phyloP scores from a whole-genome alignment of 495 filamentous ascomycete genomes.

The Ramalina intermedia region DNA sequence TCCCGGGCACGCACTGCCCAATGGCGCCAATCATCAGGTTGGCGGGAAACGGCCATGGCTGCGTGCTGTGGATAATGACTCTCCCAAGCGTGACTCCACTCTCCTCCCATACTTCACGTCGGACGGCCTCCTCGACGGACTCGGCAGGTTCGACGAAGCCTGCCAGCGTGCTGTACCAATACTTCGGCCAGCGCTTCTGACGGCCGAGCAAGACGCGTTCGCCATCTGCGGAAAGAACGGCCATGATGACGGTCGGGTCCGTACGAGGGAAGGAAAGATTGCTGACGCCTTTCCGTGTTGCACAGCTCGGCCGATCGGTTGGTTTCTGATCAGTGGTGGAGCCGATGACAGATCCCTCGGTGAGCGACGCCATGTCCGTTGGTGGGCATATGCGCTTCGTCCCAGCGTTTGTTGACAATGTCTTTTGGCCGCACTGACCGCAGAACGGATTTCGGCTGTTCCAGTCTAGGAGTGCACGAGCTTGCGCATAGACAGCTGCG shows the following conservation, averaged over 20 bases:
- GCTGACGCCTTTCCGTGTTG: conserved; percentile 55
- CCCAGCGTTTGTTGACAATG: conserved; percentile 74
- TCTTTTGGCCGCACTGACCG: conserved; percentile 69
- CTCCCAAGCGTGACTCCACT: conserved; percentile 70
- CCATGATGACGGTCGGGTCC: conserved; percentile 82
- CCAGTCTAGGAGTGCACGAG: conserved; percentile 85
- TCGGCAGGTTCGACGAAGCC: conserved; percentile 94
- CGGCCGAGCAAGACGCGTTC: conserved; percentile 72
- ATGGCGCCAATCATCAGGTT: conserved; percentile 92
- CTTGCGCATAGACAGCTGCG: conserved; percentile 88
- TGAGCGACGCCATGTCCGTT: conserved; percentile 41
- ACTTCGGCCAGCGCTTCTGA: conserved; percentile 63
- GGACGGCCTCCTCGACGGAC: conserved; percentile 85
- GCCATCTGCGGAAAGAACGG: conserved; percentile 62
- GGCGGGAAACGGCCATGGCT: conserved; percentile 82
- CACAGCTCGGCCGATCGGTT: conserved; percentile 49
- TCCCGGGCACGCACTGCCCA: conserved; percentile 64
- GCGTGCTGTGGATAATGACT: conserved; percentile 82
- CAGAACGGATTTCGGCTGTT: conserved; percentile 89
- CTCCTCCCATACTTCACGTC: conserved; percentile 94
- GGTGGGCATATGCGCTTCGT: conserved; percentile 85
- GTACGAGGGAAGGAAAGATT: conserved; percentile 89
- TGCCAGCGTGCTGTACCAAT: conserved; percentile 82
- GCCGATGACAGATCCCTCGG: conserved; percentile 23
- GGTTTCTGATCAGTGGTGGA: conserved; percentile 22